Conservation (phyloP, 164 flowering plant species). For the Tetracentron sinense region DNA sequence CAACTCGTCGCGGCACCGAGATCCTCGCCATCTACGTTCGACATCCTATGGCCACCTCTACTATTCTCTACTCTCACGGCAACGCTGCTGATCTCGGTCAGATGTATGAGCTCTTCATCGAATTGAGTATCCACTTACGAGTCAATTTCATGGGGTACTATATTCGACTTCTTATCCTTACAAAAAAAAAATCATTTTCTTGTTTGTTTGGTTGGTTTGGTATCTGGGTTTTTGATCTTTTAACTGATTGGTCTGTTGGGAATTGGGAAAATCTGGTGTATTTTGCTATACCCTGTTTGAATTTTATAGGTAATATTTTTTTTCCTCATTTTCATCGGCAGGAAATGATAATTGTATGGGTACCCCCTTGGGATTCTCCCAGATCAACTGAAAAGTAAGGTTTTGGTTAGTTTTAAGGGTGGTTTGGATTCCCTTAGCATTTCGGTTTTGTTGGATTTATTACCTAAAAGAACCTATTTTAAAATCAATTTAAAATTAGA, state of each 20-base stretch:
- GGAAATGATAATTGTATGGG: background rate
- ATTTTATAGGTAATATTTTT: background rate
- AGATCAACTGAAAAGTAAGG: background rate
- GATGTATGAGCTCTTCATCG: constrained; percentile 93
- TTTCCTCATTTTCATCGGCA: background rate
- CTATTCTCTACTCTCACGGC: constrained; percentile 89
- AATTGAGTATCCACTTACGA: constrained; percentile 75
- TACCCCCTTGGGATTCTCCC: background rate
- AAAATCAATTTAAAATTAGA: too few species aligned
- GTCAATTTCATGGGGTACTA: constrained; percentile 88
- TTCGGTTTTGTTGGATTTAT: background rate
- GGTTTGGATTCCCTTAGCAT: background rate
- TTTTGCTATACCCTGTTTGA: constrained; percentile 7
- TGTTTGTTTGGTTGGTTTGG: constrained; percentile 5
- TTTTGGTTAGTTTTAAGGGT: constrained; percentile 1
- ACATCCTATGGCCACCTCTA: constrained; percentile 82
- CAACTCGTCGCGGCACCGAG: constrained; percentile 71
- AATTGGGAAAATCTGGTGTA: background rate
- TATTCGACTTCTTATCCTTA: background rate
- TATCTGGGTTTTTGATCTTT: constrained; percentile 14
- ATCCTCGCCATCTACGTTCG: constrained; percentile 74
- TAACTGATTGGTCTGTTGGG: background rate
- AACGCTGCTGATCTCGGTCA: constrained; percentile 97
- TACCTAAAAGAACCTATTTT: too few species aligned
- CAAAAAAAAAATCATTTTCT: background rate